Evolutionary conservation across 495 filamentous ascomycete genomes (phyloP).

Genomic region (Xylaria palmicola): DNA sequence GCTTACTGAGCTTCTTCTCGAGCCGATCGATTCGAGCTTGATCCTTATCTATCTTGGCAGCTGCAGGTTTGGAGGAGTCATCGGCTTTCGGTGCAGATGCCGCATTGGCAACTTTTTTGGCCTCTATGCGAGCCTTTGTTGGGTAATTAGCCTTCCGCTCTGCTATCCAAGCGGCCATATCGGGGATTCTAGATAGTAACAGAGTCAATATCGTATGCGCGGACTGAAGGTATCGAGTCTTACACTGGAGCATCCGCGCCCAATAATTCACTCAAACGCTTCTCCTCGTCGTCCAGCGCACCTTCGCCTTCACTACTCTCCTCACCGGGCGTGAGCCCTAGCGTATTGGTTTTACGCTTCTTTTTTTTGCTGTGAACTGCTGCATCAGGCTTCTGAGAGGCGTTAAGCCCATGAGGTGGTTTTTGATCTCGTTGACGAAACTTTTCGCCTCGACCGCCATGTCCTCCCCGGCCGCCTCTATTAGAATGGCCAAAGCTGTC

Average conservation of each 20-base stretch:
- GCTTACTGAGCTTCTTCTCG: conserved; percentile 49
- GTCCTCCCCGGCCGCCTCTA: conserved; percentile 52
- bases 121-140: conserved; percentile 62
- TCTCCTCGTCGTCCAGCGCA: conserved; percentile 65
- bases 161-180: conserved; percentile 75
- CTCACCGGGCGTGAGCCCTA: conserved; percentile 76
- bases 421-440: conserved; percentile 40
- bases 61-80: conserved; percentile 22
- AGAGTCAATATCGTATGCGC: conserved; percentile 14
- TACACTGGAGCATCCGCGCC: conserved; percentile 50
- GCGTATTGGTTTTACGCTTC: conserved; percentile 73
- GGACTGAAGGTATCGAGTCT: conserved; percentile 8
- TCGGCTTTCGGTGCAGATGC: conserved; percentile 20
- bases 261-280: conserved; percentile 65
- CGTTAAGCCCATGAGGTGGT: conserved; percentile 33
- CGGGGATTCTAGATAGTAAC: conserved; percentile 53
- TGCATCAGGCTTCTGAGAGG: conserved; percentile 65
- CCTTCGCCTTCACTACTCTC: conserved; percentile 62
- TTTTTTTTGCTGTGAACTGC: conserved; percentile 64
- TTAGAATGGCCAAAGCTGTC: conserved; percentile 38
- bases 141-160: conserved; percentile 78
- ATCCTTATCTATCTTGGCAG: conserved; percentile 37
- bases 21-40: conserved; percentile 50
- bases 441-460: conserved; percentile 51
- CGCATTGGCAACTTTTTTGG: conserved; percentile 41